phyloP scores from a whole-genome alignment of 805 yeast genomes.

The Cyberlindnera mrakii region DNA sequence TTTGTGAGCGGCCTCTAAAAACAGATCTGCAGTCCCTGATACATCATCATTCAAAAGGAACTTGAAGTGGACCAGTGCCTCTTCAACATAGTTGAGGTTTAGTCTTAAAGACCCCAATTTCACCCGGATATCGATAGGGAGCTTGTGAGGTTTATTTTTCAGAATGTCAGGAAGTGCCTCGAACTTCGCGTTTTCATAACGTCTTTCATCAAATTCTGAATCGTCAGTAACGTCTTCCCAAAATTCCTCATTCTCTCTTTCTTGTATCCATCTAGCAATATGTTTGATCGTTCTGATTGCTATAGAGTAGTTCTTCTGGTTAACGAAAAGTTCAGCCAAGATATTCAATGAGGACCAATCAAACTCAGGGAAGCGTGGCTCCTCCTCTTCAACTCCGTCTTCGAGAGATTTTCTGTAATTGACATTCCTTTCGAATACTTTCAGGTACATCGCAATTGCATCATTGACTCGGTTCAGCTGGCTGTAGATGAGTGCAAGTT shows the following conservation, averaged over 20 bases:
- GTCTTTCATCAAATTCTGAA: conserved; percentile 75
- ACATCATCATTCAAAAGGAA: conserved; percentile 52
- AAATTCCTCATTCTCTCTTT: conserved; percentile 46
- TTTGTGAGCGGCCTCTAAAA: conserved; percentile 67
- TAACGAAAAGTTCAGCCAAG: conserved; percentile 71
- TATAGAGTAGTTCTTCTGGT: conserved; percentile 54
- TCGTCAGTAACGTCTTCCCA: conserved; percentile 53
- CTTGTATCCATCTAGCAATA: conserved; percentile 79
- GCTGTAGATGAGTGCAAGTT: conserved; percentile 47
- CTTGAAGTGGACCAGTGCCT: conserved; percentile 67
- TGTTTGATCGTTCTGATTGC: conserved; percentile 63
- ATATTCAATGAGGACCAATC: conserved; percentile 89
- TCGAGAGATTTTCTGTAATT: conserved; percentile 26
- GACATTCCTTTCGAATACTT: conserved; percentile 55
- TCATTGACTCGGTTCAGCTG: conserved; percentile 55
- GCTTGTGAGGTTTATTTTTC: conserved; percentile 34
- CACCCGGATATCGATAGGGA: conserved; percentile 85
- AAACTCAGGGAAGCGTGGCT: conserved; percentile 43
- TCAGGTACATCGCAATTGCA: conserved; percentile 66
- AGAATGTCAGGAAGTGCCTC: conserved; percentile 31
- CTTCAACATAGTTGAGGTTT: conserved; percentile 53
- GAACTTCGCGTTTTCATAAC: conserved; percentile 42
- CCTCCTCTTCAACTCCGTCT: conserved; percentile 18
- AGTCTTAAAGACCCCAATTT: conserved; percentile 75
- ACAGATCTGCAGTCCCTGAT: conserved; percentile 65